Percentiles rank a stretch among this genome's conserved stretches.
These are phyloP conservation scores for Solanum sparsipilum DNA, from an alignment of 257 asterid species.

Conservation along the genomic window DNA sequence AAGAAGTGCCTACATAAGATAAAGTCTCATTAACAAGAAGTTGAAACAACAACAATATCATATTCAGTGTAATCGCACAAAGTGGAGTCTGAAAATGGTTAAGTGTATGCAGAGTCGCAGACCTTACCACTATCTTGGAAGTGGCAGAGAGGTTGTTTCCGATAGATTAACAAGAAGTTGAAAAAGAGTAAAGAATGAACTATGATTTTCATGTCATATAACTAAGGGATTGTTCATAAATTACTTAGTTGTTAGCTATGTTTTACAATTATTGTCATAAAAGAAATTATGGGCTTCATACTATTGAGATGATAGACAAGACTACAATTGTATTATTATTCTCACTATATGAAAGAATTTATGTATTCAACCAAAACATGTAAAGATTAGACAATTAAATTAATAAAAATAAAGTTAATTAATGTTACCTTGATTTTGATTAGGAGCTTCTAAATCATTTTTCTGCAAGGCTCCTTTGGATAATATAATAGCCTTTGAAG, in stretches of 20 bases:
- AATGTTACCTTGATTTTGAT: neutral
- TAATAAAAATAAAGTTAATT: neutral
- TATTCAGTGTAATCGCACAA: neutral
- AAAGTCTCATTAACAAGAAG: neutral
- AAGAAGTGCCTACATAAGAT: neutral
- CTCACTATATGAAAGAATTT: neutral
- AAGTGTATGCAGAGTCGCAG: accelerated
- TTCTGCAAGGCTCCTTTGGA: neutral
- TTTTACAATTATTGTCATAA: neutral
- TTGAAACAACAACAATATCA: neutral
- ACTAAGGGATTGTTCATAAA: neutral
- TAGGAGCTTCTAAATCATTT: neutral
- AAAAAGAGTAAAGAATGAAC: neutral
- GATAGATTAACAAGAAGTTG: neutral
- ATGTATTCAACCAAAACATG: neutral
- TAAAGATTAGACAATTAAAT: neutral
- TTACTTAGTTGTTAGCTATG: neutral
- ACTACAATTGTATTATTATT: neutral
- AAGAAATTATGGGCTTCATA: neutral
- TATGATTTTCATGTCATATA: neutral
- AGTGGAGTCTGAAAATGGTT: neutral
- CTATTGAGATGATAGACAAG: neutral
- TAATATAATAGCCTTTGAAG: neutral
- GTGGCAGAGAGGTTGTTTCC: neutral
- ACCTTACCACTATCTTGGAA: neutral